Evolutionary conservation across 1,139 yeast species (phyloP).

Genomic region (Blastobotrys ciferrii): DNA sequence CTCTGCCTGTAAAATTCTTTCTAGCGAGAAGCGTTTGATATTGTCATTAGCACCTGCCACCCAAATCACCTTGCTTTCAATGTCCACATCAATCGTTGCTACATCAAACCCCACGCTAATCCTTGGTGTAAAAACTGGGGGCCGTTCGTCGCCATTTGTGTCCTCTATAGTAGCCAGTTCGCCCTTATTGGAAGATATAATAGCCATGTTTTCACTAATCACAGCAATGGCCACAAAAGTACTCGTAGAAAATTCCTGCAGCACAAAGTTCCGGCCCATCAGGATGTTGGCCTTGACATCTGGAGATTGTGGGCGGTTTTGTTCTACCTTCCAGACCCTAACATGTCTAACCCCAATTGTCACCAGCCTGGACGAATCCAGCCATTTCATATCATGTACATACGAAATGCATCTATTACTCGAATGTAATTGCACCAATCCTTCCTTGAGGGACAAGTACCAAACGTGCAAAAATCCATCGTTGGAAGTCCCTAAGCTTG

Average conservation of each 20-base stretch:
- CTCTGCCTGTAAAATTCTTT: slow-evolving; percentile 14
- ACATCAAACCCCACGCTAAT: slow-evolving; percentile 21
- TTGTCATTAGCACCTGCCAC: slow-evolving; percentile 22
- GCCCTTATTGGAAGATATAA: slow-evolving; percentile 46
- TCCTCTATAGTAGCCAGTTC: slow-evolving; percentile 38
- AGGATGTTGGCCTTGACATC: slow-evolving; percentile 40
- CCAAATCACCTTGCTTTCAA: slow-evolving; percentile 21
- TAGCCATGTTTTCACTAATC: slow-evolving; percentile 37
- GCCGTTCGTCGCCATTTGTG: slow-evolving; percentile 17
- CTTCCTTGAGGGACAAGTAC: slow-evolving; percentile 39
- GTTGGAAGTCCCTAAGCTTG: slow-evolving; percentile 60
- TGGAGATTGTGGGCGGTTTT: slow-evolving; percentile 11
- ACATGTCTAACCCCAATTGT: slow-evolving; percentile 61
- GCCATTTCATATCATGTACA: slow-evolving; percentile 57
- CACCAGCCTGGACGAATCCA: slow-evolving; percentile 43
- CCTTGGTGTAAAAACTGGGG: slow-evolving; percentile 21
- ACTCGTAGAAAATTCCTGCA: slow-evolving; percentile 49
- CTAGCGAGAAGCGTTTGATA: slow-evolving; percentile 15
- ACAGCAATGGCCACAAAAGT: slow-evolving; percentile 46
- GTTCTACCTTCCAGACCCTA: slow-evolving; percentile 53
- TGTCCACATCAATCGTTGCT: slow-evolving; percentile 29
- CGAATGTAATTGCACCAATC: slow-evolving; percentile 36
- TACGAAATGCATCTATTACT: slow-evolving; percentile 61
- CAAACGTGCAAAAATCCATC: slow-evolving; percentile 67
- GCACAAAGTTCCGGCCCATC: slow-evolving; percentile 56